Evolutionary conservation across 2,329 filamentous ascomycete species (phyloP).

Genomic region (Sphaerulina musiva): DNA sequence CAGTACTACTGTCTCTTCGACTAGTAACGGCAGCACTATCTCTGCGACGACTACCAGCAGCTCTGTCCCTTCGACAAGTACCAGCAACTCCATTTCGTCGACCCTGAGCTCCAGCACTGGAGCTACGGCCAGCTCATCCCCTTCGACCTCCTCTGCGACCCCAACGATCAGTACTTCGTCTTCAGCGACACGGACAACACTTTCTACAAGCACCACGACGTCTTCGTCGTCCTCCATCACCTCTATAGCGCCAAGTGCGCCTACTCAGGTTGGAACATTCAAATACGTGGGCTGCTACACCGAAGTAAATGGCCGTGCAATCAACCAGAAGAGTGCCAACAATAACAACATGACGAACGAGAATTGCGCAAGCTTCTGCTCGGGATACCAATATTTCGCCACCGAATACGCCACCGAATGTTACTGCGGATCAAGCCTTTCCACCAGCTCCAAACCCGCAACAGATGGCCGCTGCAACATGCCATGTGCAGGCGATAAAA

Average conservation of each 20-base stretch:
- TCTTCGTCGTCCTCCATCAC: background rate
- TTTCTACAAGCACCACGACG: background rate
- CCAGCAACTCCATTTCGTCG: background rate
- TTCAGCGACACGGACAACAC: constrained; percentile 1
- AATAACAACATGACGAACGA: constrained; percentile 35
- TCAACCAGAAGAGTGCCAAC: constrained; percentile 22
- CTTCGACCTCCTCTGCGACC: background rate
- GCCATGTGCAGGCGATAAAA: constrained; percentile 21
- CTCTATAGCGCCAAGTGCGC: constrained; percentile 9
- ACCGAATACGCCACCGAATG: constrained; percentile 35
- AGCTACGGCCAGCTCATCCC: background rate
- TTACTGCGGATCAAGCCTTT: constrained; percentile 18
- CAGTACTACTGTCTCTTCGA: background rate
- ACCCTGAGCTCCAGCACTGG: background rate
- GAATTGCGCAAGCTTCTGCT: constrained; percentile 29
- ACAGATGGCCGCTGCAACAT: constrained; percentile 21
- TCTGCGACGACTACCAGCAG: background rate
- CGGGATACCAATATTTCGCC: constrained; percentile 33
- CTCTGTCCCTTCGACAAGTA: background rate
- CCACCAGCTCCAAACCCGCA: constrained; percentile 4
- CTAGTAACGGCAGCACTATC: too few species aligned
- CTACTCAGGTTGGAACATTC: constrained; percentile 13
- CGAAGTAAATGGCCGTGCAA: constrained; percentile 29
- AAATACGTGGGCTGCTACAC: constrained; percentile 23
- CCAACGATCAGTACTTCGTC: too few species aligned